Base-by-base conservation (phyloP, 1,284 basidiomycete genomes). In the Fomitiporia mediterranea region DNA sequence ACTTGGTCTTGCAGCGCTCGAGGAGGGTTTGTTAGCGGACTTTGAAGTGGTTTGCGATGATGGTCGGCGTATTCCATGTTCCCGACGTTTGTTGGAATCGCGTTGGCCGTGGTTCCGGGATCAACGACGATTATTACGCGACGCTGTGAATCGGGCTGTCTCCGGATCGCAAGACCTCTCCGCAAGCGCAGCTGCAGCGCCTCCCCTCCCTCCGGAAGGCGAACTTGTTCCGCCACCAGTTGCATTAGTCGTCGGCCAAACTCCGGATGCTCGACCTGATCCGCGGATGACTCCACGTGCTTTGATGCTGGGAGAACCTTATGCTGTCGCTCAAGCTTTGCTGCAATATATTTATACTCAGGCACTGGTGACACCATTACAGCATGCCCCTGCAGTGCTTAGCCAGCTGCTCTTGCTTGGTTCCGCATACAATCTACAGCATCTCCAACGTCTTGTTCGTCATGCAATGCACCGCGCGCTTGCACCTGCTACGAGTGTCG, bases 61-160 rank as follows among this genome's bases (percentile, higher is more conserved):
- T 68, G 91, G 91, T 0, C 80, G 91, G 56, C 80, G 81, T 61
- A 81, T 98, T 59, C 75, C 80, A 46, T 95, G 91, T 68, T 93
- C 92, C 21, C 80, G 92, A 42, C 84, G 81, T 66, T 71, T 93
- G 17, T 74, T 98, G 19, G 86, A 91, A 67, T 85, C 89, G 38
- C 80, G 94, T 13, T 98, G 95, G 95, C 83, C 88, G 0, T 98
- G 95, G 95, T 95, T 98, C 76, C 83, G 81, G 57, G 79, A 86
- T 53, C 86, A 93, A 66, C 74, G 86, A 21, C 68, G 72, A 52
- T 70, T 75, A 53, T 82, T 89, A 63, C 63, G 83, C 30, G 74
- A 79, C 51, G 76, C 74, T 5, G 86, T 86, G 0, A 72, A 72
- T 49, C 73, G 71, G 27, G 74, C 80, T 2, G 70, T 84, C 38